A percentile compares a stretch with the other conserved stretches of the same genome.
phyloP scores from a whole-genome alignment of 768 basidiomycete species.

The Phaffia australis region DNA sequence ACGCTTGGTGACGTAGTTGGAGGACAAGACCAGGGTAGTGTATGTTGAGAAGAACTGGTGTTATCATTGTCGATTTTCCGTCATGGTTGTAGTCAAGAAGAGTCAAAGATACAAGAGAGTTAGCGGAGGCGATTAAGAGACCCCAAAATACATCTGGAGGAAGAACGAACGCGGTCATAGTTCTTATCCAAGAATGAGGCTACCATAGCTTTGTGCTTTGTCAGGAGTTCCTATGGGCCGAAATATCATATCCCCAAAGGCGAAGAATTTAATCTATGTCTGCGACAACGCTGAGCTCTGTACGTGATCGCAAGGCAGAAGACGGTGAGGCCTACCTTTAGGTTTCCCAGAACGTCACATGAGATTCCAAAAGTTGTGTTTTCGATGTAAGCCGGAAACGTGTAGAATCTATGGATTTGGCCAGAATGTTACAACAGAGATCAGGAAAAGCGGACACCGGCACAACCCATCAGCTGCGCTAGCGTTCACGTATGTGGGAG shows the following conservation, averaged over 20 bases:
- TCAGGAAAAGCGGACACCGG: neutral
- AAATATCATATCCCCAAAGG: neutral
- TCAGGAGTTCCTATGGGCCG: slow-evolving; percentile 63
- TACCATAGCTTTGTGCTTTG: slow-evolving; percentile 95
- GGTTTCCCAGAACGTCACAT: slow-evolving; percentile 91
- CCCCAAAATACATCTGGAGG: neutral
- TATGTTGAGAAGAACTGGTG: slow-evolving; percentile 88
- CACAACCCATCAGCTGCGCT: neutral
- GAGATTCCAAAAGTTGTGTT: slow-evolving; percentile 96
- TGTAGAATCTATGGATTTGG: slow-evolving; percentile 63
- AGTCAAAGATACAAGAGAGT: slow-evolving; percentile 2
- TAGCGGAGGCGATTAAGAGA: neutral
- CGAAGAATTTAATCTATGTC: neutral
- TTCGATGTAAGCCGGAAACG: slow-evolving; percentile 92
- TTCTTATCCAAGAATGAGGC: slow-evolving; percentile 93
- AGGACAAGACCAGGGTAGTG: slow-evolving; percentile 79
- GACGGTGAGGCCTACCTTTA: slow-evolving; percentile 49
- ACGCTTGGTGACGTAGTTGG: slow-evolving; percentile 98
- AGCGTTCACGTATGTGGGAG: neutral
- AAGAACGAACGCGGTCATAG: slow-evolving; percentile 69
- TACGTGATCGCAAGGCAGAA: neutral
- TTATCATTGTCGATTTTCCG: neutral
- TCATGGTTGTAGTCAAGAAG: neutral
- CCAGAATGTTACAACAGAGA: neutral
- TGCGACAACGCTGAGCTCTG: neutral